These are phyloP conservation scores for Penicillium sp. DNA, from an alignment of 2,329 filamentous ascomycete species.

Conservation along the genomic window DNA sequence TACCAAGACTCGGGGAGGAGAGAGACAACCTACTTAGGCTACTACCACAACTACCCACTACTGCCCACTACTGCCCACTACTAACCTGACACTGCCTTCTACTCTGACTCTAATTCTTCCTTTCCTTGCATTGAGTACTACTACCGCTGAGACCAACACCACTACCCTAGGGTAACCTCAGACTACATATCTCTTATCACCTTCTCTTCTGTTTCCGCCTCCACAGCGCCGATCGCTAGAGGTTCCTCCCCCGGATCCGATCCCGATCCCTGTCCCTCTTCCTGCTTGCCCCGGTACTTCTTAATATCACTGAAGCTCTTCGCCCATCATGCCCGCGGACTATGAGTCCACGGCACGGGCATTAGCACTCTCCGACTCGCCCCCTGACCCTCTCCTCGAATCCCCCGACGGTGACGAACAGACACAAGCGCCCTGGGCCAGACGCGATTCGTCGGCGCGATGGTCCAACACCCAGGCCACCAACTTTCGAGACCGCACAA, in stretches of 20 bases:
- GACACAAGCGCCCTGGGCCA: constrained; percentile 56
- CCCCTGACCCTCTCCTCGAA: constrained; percentile 51
- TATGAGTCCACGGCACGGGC: constrained; percentile 58
- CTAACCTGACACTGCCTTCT: too few species aligned
- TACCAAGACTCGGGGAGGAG: too few species aligned
- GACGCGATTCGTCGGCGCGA: constrained; percentile 43
- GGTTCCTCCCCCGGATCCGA: constrained; percentile 19
- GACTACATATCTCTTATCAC: too few species aligned
- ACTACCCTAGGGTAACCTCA: too few species aligned
- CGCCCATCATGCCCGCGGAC: constrained; percentile 49
- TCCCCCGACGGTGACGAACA: constrained; percentile 40
- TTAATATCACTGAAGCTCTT: too few species aligned
- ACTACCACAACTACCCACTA: too few species aligned
- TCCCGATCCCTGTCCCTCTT: constrained; percentile 10
- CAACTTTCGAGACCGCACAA: constrained; percentile 42
- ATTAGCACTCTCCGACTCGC: constrained; percentile 55
- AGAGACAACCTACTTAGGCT: too few species aligned
- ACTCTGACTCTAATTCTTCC: too few species aligned
- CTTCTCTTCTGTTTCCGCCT: constrained; percentile 6
- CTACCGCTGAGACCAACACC: neutral
- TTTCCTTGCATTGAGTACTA: too few species aligned
- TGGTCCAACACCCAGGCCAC: constrained; percentile 37
- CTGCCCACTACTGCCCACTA: too few species aligned
- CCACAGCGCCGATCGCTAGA: constrained; percentile 17
- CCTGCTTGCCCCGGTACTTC: constrained; percentile 3